Base-by-base conservation (phyloP, 805 yeast species). In the Helenozyma rhizophorensis region DNA sequence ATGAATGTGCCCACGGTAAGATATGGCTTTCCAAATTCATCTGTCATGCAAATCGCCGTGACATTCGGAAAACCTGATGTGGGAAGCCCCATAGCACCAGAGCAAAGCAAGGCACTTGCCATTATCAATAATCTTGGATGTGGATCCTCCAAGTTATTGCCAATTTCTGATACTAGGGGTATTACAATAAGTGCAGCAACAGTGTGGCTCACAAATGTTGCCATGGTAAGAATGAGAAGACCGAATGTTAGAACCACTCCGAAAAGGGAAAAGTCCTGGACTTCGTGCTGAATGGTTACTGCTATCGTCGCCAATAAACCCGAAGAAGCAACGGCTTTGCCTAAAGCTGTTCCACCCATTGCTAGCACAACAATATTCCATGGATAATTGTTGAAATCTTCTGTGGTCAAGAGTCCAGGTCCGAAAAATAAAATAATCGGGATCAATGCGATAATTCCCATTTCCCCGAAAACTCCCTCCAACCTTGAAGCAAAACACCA, bases 51-150 rank as follows among this genome's bases (percentile, higher is more conserved):
- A 41, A 93, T 87, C 0, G 97, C 98, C 0, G 97, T 88, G 22
- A 93, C 96, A 50, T 93, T 93, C 4, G 98, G 98, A 68, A 93
- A 90, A 0, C 98, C 97, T 2, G 95, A 84, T 0, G 97, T 93
- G 18, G 98, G 97, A 33, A 93, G 65, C 1, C 96, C 97, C 97
- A 93, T 93, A 2, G 97, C 98, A 23, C 84, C 80, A 0, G 97
- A 90, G 50, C 97, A 86, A 41, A 93, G 65, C 41, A 76, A 57
- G 2, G 79, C 80, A 34, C 75, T 68, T 9, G 68, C 65, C 78
- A 76, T 73, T 28, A 93, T 82, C 46, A 93, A 65, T 28, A 90
- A 53, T 42, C 88, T 72, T 22, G 97, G 95, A 58, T 86, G 97
- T 12, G 95, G 93, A 19, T 76, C 78, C 2, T 78, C 70, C 56